Conservation (phyloP, 2,329 filamentous ascomycete species). For the Talaromyces sp. region DNA sequence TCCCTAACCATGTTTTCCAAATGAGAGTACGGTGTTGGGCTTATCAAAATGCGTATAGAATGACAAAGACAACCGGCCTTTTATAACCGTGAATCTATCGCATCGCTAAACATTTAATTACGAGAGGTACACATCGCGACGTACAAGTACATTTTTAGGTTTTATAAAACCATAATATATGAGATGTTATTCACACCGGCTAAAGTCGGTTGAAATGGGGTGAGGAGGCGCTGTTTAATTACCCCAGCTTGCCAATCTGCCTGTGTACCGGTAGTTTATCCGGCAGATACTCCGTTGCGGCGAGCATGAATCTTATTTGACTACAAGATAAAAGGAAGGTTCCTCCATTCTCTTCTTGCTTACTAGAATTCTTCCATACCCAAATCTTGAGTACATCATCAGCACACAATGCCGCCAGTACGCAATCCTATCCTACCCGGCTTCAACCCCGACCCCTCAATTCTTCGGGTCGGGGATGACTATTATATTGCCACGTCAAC, state of each 20-base stretch:
- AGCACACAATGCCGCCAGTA: slow-evolving; percentile 24
- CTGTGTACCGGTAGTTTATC: not conserved
- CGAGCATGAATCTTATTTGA: not conserved
- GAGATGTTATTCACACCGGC: not conserved
- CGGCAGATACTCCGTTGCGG: not conserved
- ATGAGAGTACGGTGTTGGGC: not conserved
- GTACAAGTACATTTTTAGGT: not conserved
- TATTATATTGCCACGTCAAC: slow-evolving; percentile 60
- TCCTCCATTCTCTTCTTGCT: not conserved
- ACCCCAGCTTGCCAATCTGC: not conserved
- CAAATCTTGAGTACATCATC: not conserved
- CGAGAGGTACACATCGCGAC: not conserved
- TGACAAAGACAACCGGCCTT: not conserved
- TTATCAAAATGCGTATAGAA: too few relatives aligned
- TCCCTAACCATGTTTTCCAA: not conserved
- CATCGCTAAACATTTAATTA: not conserved
- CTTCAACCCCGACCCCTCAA: slow-evolving; percentile 60
- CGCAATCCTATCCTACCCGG: slow-evolving; percentile 57
- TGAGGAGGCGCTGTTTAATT: not conserved
- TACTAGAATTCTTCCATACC: not conserved
- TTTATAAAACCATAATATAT: not conserved
- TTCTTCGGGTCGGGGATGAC: slow-evolving; percentile 47
- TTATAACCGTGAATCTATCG: not conserved
- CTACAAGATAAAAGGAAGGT: not conserved
- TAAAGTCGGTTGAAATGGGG: not conserved